Evolutionary conservation across 768 basidiomycete species (phyloP), one percentile per base, ranked within the genome.

Genomic region (Clitopilus hobsonii): DNA sequence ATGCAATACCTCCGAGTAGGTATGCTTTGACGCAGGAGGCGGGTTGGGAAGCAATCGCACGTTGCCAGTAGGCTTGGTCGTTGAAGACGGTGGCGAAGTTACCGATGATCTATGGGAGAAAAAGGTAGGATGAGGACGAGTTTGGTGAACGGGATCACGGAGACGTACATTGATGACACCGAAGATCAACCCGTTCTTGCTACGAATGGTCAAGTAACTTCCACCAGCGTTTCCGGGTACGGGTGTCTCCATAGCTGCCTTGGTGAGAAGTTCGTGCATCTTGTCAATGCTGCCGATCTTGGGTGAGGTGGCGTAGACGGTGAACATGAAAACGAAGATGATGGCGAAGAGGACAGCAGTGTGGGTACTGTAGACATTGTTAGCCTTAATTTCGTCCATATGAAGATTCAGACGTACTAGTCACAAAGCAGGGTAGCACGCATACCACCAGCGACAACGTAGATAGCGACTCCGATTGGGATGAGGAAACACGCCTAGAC

Each of bases 11-110:
- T 41, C 94, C 95, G 6, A 94, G 77, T 3, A 95, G 74, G 71
- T 93, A 98, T 0, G 90, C 94, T 68, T 94, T 94, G 56, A 95
- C 93, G 11, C 88, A 89, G n/a, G 80, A 85, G 1, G 83, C 85
- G 0, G 92, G 93, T 14, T 85, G 74, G 56, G 86, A 88, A 1
- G 95, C 94, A 64, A 97, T 93, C 1, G 94, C 94, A 11, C 92
- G 81, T 65, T 94, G 91, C 86, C 91, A 96, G 69, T 96, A 98
- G 0, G 90, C 87, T 63, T 90, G 86, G 60, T 80, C 79, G 58
- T 79, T 74, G 64, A 79, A 80, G 5, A 79, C 77, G 10, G 75
- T 77, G 10, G 75, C 78, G 61, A 92, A 93, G 67, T 94, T 93
- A 2, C 93, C 91, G 53, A 90, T 84, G 60, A 92, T 81, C 41